These are phyloP conservation scores for Xylaria digitata DNA, from an alignment of 2,329 filamentous ascomycete genomes.

Conservation along the genomic window DNA sequence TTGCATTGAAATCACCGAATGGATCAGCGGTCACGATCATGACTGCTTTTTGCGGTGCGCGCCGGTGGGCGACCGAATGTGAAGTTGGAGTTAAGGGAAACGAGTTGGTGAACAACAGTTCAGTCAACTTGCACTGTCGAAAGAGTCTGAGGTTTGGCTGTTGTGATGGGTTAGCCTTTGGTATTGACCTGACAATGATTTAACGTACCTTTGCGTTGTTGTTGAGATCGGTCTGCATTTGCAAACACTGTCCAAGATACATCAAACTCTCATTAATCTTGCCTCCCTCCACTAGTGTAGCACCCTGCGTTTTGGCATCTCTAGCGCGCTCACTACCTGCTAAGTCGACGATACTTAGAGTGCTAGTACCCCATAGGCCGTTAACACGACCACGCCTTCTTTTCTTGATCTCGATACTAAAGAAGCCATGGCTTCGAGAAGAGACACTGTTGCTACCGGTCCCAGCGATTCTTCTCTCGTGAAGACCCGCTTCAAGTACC, in stretches of 20 bases:
- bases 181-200: neutral
- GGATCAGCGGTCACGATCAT: conserved; percentile 98
- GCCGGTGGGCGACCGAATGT: conserved; percentile 58
- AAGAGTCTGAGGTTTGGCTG: conserved; percentile 80
- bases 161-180: conserved; percentile 30
- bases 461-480: conserved; percentile 86
- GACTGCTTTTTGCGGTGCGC: conserved; percentile 84
- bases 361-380: conserved; percentile 78
- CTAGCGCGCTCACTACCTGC: conserved; percentile 93
- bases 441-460: conserved; percentile 94
- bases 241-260: conserved; percentile 96
- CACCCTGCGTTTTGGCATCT: conserved; percentile 92
- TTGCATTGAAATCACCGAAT: conserved; percentile 93
- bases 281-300: conserved; percentile 91
- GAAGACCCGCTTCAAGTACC: conserved; percentile 88
- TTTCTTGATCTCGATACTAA: conserved; percentile 95
- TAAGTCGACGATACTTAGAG: conserved; percentile 88
- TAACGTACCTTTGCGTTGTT: conserved; percentile 75
- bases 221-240: conserved; percentile 88
- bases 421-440: conserved; percentile 94
- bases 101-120: conserved; percentile 87
- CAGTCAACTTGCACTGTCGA: conserved; percentile 86
- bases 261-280: conserved; percentile 99
- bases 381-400: conserved; percentile 63
- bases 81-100: conserved; percentile 73